A percentile compares a stretch with the other conserved stretches of the same genome.
Evolutionary conservation across 345 rosid species (phyloP).

Genomic region (Schrenkiella parvula): DNA sequence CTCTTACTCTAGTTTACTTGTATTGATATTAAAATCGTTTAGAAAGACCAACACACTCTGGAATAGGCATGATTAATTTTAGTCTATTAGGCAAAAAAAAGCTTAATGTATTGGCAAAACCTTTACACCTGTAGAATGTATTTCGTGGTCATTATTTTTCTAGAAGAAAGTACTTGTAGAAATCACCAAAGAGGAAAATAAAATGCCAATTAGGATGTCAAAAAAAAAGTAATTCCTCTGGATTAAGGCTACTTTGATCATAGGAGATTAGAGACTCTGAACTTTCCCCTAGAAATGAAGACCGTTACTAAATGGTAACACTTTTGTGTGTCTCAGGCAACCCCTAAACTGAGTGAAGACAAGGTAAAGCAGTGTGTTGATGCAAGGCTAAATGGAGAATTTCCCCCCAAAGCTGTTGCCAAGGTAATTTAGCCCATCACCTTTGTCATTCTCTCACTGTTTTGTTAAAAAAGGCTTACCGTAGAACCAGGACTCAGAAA

Average conservation of each 20-base stretch:
- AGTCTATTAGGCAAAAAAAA: neutral
- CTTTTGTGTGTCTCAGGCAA: conserved; percentile 48
- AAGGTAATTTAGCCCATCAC: conserved; percentile 39
- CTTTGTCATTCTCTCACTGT: neutral
- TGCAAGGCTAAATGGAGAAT: conserved; percentile 64
- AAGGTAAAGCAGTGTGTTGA: conserved; percentile 78
- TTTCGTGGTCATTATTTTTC: too few species aligned
- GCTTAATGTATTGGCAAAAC: too few species aligned
- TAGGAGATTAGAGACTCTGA: conserved; percentile 3
- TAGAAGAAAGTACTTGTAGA: too few species aligned
- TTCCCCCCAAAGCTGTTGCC: conserved; percentile 75
- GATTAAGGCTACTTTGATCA: too few species aligned
- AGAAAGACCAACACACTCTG: too few species aligned
- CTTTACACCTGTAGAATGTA: too few species aligned
- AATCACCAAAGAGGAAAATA: neutral
- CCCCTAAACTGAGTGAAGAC: conserved; percentile 79
- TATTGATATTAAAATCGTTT: too few species aligned
- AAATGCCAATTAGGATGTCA: neutral
- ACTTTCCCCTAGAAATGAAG: neutral
- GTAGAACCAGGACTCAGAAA: neutral
- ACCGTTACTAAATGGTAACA: neutral
- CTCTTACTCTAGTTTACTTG: neutral
- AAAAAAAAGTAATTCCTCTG: too few species aligned
- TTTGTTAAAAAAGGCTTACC: neutral
- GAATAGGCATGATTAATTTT: too few species aligned